Evolutionary conservation across 306 rosid species (phyloP), one percentile per base, ranked within the genome.

Genomic region (Lotus japonicus): DNA sequence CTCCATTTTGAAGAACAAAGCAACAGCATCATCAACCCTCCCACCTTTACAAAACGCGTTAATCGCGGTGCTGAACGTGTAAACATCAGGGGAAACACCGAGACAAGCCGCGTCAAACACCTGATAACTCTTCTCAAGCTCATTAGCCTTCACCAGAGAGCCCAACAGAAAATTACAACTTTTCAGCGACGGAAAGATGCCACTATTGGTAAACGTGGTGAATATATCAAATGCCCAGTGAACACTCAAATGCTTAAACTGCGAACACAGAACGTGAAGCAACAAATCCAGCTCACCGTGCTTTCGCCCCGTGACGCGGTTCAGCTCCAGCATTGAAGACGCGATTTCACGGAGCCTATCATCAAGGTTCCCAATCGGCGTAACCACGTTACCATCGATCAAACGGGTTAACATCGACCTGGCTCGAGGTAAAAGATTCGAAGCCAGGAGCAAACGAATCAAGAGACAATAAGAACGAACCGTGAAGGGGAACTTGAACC

Each of bases 391-490:
- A 26, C 85, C 88, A 59, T 86, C 86, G 49, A 89, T 81, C 70
- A 84, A 81, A 48, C 90, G 81, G 15, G 77, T 79, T 80, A 84
- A 31, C 18, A 82, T 64, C 73, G 68, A 75, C 67, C 89, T 82
- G 28, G 96, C 87, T 4, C 86, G 82, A 0, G 88, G 55, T 10
- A 79, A 17, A 55, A 78, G 66, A 38, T 48, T 58, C 3, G 90
- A 84, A 51, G 67, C 74, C 6, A 84, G 66, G 39, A 89, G 92
- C 82, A 86, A 64, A 12, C 83, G 82, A 31, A 89, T 26, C 69
- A 89, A 68, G 58, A 84, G 61, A 76, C 96, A 89, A 19, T 84
- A 84, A 0, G 96, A 86, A 5, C 90, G 81, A 50, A 79, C 53
- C n/a, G 85, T 72, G 86, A 89, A 89, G 6, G 48, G 80, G 51